Conservation (phyloP, 306 rosid genomes). For the Trichosanthes cucumerina region DNA sequence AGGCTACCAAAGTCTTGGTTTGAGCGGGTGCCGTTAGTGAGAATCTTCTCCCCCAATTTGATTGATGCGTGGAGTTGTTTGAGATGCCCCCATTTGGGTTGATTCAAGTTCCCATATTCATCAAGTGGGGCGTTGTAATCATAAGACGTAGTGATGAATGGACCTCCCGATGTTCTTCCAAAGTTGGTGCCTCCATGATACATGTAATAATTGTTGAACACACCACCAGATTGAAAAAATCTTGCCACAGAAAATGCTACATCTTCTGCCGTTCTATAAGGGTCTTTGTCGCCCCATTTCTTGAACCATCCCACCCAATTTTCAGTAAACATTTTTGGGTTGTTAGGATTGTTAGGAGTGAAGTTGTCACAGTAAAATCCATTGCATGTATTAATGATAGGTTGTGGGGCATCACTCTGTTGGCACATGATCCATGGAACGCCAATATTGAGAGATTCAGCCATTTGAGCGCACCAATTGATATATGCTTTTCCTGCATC, state of each 20-base stretch:
- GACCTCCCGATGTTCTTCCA: slow-evolving; percentile 39
- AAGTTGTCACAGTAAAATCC: slow-evolving; percentile 75
- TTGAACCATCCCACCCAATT: slow-evolving; percentile 32
- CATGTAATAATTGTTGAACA: slow-evolving; percentile 45
- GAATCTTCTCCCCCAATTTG: slow-evolving; percentile 34
- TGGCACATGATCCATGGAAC: slow-evolving; percentile 91
- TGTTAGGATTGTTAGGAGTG: slow-evolving; percentile 64
- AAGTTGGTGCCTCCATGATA: slow-evolving; percentile 54
- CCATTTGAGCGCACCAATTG: slow-evolving; percentile 68
- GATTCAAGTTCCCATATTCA: slow-evolving; percentile 25
- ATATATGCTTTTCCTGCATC: slow-evolving; percentile 31
- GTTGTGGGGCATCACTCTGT: slow-evolving; percentile 73
- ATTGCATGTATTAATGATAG: slow-evolving; percentile 74
- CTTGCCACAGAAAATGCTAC: slow-evolving; percentile 42
- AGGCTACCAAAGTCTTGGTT: slow-evolving; percentile 22
- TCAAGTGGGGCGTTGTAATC: slow-evolving; percentile 52
- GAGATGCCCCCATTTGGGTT: slow-evolving; percentile 28
- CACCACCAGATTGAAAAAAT: slow-evolving; percentile 39
- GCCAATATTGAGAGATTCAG: slow-evolving; percentile 54
- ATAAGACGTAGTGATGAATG: slow-evolving; percentile 38
- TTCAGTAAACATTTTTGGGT: slow-evolving; percentile 69
- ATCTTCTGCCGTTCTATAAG: slow-evolving; percentile 43
- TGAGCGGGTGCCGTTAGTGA: slow-evolving; percentile 22
- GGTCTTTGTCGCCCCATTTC: slow-evolving; percentile 17
- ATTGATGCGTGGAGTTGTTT: slow-evolving; percentile 29